Evolutionary conservation across 2,329 filamentous ascomycete species (phyloP), one percentile per base, ranked within the genome.

Genomic region (Juglanconis sp.): DNA sequence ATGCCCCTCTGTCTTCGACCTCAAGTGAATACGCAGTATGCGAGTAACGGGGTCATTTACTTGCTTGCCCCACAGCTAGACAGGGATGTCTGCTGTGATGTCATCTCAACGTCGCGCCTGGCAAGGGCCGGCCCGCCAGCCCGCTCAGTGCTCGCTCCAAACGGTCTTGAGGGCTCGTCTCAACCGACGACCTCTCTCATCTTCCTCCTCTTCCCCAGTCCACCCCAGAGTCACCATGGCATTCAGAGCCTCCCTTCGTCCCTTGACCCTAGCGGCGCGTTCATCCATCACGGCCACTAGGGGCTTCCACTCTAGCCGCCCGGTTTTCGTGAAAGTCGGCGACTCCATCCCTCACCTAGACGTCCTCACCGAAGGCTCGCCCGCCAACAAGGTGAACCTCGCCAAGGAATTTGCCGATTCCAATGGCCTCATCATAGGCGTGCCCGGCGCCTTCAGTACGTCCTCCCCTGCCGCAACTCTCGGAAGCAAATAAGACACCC

Each of bases 341-440:
- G 92, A 97, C 74, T 77, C 82, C 66, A 81, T 98, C 58, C 95
- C 94, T 49, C 78, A 87, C 74, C 77, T 94, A 60, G 86, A 92
- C 65, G 87, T 90, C 53, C 83, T 96, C 67, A 88, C 87, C 65
- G 90, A 98, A 78, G 83, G 85, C 76, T 92, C 89, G n/a, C 94
- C 94, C 1, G 92, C 90, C 63, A 96, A 92, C 83, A 95, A 93
- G 77, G 87, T 98, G 74, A 94, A 91, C 76, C 82, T 98, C 62
- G 86, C 90, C 67, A 83, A 89, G 65, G 91, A 96, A 78, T 82
- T 96, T 65, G 72, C 74, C 63, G 81, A 81, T 64, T 87, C 85
- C 65, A 90, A 91, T 71, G 92, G 90, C 60, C 77, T 97, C 68
- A 88, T 98, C 71, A 83, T 98, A 67, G 92, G 92, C 64, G 90